Conservation (phyloP, 2,329 filamentous ascomycete species). For the Pseudogymnoascus verrucosus region DNA sequence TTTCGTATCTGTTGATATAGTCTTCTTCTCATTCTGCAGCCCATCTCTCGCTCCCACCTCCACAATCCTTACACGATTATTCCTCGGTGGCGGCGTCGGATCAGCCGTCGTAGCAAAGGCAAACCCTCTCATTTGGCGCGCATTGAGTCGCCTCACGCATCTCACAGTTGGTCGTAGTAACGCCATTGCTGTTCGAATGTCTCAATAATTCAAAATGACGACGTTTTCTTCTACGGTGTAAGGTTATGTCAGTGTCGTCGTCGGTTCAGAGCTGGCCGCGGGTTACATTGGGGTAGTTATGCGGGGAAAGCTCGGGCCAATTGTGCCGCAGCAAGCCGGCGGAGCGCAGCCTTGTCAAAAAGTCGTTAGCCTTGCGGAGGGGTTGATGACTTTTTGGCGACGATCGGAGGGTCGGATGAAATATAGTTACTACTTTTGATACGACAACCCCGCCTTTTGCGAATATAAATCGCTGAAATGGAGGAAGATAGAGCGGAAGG, state of each 20-base stretch:
- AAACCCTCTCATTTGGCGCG: background rate
- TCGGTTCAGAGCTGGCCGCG: background rate
- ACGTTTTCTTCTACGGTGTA: background rate
- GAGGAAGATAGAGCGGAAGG: conserved; percentile 66
- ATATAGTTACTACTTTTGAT: background rate
- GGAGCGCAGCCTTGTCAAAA: conserved; percentile 8
- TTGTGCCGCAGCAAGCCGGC: background rate
- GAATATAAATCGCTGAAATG: conserved; percentile 40
- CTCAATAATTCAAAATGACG: background rate
- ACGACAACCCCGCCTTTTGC: background rate
- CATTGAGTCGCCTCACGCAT: conserved; percentile 8
- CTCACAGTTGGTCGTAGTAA: conserved; percentile 7
- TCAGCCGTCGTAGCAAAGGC: background rate
- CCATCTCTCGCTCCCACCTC: conserved; percentile 82
- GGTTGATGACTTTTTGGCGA: conserved; percentile 1
- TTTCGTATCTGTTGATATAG: conserved; percentile 64
- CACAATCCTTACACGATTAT: conserved; percentile 51
- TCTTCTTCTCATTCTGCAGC: conserved; percentile 74
- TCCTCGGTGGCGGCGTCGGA: background rate
- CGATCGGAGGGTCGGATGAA: background rate
- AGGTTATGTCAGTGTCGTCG: background rate
- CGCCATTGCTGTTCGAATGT: background rate
- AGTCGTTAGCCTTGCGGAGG: conserved; percentile 1
- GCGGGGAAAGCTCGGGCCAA: conserved; percentile 8
- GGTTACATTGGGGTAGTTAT: conserved; percentile 6